Percentiles rank a stretch among this genome's conserved stretches.
These are phyloP conservation scores for Wallacemonas rigidus DNA, from an alignment of 208 protist genomes.

Conservation along the genomic window DNA sequence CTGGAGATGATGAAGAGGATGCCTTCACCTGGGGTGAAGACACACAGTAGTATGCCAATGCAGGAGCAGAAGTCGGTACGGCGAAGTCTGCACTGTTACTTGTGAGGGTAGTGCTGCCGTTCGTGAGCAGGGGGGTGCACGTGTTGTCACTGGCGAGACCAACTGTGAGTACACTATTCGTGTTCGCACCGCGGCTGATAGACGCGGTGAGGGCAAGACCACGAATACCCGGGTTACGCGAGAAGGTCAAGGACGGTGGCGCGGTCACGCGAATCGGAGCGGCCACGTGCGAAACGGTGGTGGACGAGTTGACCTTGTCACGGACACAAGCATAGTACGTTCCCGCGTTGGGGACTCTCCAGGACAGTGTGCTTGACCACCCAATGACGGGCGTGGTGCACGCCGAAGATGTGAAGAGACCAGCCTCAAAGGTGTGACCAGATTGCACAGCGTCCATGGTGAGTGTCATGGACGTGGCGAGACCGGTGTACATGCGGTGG, in stretches of 20 bases:
- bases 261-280: conserved; percentile 41
- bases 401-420: conserved; percentile 28
- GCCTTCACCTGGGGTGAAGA: conserved; percentile 45
- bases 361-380: conserved; percentile 24
- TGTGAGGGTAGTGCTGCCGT: conserved; percentile 31
- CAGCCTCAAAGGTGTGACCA: conserved; percentile 25
- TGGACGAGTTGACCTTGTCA: conserved; percentile 1
- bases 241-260: conserved; percentile 34
- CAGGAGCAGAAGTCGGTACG: conserved; percentile 35
- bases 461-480: conserved; percentile 49
- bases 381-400: conserved; percentile 22
- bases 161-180: conserved; percentile 39
- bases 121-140: conserved; percentile 33
- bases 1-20: conserved; percentile 4
- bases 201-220: conserved; percentile 48
- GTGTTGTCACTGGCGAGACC: conserved; percentile 40
- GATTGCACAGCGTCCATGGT: conserved; percentile 39
- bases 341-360: conserved; percentile 26
- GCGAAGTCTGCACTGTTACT: conserved; percentile 39
- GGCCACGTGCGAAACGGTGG: conserved; percentile 29
- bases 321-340: conserved; percentile 74
- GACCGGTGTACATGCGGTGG: conserved; percentile 50
- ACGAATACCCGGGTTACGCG: conserved; percentile 35
- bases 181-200: conserved; percentile 31
- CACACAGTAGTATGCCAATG: conserved; percentile 45